phyloP scores from a whole-genome alignment of 495 filamentous ascomycete genomes.

The Endocarpon pusillum region DNA sequence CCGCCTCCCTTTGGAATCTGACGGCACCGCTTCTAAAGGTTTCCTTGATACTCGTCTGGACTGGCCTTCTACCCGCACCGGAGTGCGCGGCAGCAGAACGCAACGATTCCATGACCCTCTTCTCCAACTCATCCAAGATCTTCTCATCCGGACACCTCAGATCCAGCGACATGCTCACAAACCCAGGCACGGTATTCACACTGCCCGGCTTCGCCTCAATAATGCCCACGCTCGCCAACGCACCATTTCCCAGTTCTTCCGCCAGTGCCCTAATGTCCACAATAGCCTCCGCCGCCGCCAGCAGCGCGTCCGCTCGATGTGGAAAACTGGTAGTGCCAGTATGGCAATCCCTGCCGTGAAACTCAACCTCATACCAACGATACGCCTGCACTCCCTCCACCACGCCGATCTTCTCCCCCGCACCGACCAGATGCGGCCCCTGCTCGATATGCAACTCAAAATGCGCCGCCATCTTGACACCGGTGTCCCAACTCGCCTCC shows the following conservation, averaged over 20 bases:
- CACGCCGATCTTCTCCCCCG: conserved; percentile 46
- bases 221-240: conserved; percentile 56
- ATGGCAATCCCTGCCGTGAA: conserved; percentile 51
- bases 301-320: conserved; percentile 42
- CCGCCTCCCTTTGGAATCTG: conserved; percentile 54
- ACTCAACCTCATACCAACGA: conserved; percentile 51
- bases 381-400: conserved; percentile 52
- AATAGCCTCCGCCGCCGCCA: conserved; percentile 52
- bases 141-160: conserved; percentile 45
- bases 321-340: conserved; percentile 59
- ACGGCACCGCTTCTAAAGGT: conserved; percentile 43
- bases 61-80: conserved; percentile 21
- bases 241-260: conserved; percentile 25
- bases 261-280: conserved; percentile 46
- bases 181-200: conserved; percentile 60
- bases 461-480: conserved; percentile 67
- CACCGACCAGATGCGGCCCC: conserved; percentile 49
- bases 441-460: conserved; percentile 80
- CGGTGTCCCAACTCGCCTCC: too few species aligned
- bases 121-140: conserved; percentile 37
- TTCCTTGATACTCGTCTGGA: too few species aligned
- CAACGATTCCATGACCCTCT: conserved; percentile 37
- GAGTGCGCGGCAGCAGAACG: conserved; percentile 36
- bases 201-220: conserved; percentile 46
- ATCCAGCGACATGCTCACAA: conserved; percentile 54